Percentiles rank a stretch among this genome's conserved stretches.
phyloP scores from a whole-genome alignment of 2,329 filamentous ascomycete species.

The Alternaria panax region DNA sequence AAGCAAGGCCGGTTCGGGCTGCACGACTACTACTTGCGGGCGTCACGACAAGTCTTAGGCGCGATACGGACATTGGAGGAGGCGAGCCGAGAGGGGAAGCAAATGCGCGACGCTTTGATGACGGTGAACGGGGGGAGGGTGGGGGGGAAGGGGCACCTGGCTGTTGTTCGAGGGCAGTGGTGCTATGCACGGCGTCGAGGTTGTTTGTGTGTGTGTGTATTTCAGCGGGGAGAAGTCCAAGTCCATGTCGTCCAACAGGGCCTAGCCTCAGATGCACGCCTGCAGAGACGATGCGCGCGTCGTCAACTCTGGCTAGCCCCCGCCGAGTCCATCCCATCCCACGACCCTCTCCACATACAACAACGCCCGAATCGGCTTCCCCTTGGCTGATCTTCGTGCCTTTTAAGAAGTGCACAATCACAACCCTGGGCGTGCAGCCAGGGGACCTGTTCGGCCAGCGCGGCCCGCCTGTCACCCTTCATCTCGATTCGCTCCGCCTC shows the following conservation, averaged over 20 bases:
- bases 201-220: slow-evolving; percentile 5
- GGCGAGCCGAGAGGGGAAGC: neutral
- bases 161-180: neutral
- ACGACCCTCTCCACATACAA: neutral
- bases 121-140: neutral
- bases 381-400: neutral
- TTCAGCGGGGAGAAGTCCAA: slow-evolving; percentile 6
- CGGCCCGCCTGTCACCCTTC: slow-evolving; percentile 3
- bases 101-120: neutral
- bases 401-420: neutral
- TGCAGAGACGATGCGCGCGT: neutral
- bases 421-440: neutral
- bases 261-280: neutral
- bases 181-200: neutral
- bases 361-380: neutral
- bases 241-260: neutral
- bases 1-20: slow-evolving; percentile 22
- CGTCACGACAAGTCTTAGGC: slow-evolving; percentile 31
- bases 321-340: neutral
- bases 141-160: neutral
- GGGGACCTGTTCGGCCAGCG: neutral
- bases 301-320: neutral
- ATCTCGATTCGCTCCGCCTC: slow-evolving; percentile 1
- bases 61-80: slow-evolving; percentile 28
- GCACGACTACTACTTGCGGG: slow-evolving; percentile 23